phyloP scores from a whole-genome alignment of 768 basidiomycete genomes.

The Symmetrospora coprosmae region DNA sequence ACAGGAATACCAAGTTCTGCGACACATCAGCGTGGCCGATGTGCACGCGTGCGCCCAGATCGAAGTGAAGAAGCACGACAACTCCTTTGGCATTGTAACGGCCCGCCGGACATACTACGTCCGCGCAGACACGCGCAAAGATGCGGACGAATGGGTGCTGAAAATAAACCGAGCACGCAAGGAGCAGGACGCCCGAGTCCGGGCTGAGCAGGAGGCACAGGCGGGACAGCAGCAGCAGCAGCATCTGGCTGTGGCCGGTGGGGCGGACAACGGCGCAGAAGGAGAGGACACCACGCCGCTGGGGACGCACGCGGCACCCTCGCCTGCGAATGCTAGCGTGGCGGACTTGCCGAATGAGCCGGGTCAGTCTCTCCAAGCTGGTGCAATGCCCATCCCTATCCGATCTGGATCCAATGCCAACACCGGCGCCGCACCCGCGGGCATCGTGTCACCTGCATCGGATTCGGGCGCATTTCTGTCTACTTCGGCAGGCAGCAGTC shows the following conservation, averaged over 20 bases:
- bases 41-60: conserved; percentile 82
- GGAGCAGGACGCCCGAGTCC: too few species aligned
- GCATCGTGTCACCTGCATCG: too few species aligned
- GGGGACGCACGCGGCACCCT: neutral
- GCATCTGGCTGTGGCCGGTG: neutral
- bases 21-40: conserved; percentile 69
- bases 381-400: too few species aligned
- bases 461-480: too few species aligned
- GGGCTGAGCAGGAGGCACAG: too few species aligned
- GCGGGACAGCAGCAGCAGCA: neutral
- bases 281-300: neutral
- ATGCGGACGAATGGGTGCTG: conserved; percentile 66
- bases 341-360: neutral
- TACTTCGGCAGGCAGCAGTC: conserved; percentile 4
- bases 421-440: neutral
- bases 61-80: conserved; percentile 69
- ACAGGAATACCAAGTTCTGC: conserved; percentile 77
- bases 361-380: too few species aligned
- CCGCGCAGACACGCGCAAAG: conserved; percentile 56
- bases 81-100: conserved; percentile 84
- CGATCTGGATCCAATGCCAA: too few species aligned
- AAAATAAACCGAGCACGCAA: conserved; percentile 14
- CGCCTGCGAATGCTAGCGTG: neutral
- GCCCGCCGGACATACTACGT: conserved; percentile 80
- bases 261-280: neutral